Evolutionary conservation across 73 alveolate species (phyloP).

Genomic region (Tetrahymena thermophila): DNA sequence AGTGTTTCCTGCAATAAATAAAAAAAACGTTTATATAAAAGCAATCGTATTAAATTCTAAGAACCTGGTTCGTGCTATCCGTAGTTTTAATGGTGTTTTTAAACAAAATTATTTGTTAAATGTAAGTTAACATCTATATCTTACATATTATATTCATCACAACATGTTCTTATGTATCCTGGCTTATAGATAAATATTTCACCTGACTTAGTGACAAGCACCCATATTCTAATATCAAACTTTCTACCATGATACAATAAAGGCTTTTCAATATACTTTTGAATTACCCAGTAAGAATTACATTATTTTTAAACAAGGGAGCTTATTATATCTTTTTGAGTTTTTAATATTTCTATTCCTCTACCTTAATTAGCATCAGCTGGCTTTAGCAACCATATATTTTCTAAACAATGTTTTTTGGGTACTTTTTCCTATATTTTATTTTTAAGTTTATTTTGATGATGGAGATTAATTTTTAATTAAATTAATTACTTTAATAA

Average conservation of each 20-base stretch:
- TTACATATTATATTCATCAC: slow-evolving; percentile 22
- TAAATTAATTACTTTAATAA: not conserved
- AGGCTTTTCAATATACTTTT: slow-evolving; percentile 81
- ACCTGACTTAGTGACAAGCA: slow-evolving; percentile 50
- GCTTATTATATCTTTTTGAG: slow-evolving; percentile 29
- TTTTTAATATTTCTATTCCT: slow-evolving; percentile 58
- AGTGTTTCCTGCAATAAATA: not conserved
- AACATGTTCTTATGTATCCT: slow-evolving; percentile 56
- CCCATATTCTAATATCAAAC: slow-evolving; percentile 89
- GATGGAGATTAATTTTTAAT: too few species aligned
- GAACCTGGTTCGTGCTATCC: slow-evolving; percentile 77
- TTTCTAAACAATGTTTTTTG: slow-evolving; percentile 48
- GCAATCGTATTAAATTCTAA: slow-evolving; percentile 40
- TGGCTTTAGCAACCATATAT: slow-evolving; percentile 60
- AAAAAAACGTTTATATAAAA: not conserved
- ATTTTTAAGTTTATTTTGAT: not conserved
- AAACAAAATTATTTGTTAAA: slow-evolving; percentile 71
- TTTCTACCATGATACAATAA: slow-evolving; percentile 73
- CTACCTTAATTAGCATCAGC: slow-evolving; percentile 50
- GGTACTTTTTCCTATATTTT: slow-evolving; percentile 18
- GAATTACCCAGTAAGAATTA: slow-evolving; percentile 54
- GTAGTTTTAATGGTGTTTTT: slow-evolving; percentile 54
- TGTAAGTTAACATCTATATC: slow-evolving; percentile 55
- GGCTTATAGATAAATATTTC: slow-evolving; percentile 38
- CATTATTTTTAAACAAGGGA: slow-evolving; percentile 20